A percentile compares a stretch with the other conserved stretches of the same genome.
Conservation (phyloP, 116 monocot species). For the Papilionanthe hybrid region DNA sequence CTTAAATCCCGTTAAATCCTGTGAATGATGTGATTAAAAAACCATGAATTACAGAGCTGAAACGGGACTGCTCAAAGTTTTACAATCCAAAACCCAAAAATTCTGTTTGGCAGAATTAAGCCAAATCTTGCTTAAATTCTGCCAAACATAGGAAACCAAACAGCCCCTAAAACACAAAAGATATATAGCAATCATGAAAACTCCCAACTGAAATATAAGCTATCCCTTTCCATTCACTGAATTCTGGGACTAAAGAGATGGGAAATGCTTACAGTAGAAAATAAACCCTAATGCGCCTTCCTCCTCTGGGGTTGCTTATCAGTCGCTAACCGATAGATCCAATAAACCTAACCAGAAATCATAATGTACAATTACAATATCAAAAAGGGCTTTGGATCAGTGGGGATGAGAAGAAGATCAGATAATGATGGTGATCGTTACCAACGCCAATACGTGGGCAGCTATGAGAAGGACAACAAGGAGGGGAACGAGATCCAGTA, state of each 20-base stretch:
- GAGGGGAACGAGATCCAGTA: constrained; percentile 40
- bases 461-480: constrained; percentile 60
- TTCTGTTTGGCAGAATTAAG: too few relatives aligned
- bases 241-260: neutral
- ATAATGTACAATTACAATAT: neutral
- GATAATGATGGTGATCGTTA: constrained; percentile 2
- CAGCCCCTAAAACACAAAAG: too few relatives aligned
- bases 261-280: neutral
- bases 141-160: too few relatives aligned
- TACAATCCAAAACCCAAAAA: too few relatives aligned
- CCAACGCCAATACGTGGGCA: constrained; percentile 65
- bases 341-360: constrained; percentile 33
- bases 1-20: too few relatives aligned
- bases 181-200: neutral
- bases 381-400: neutral
- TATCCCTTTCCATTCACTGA: neutral
- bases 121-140: too few relatives aligned
- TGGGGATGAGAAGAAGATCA: neutral
- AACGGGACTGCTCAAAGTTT: too few relatives aligned
- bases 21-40: too few relatives aligned
- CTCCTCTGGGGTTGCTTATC: constrained; percentile 13
- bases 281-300: constrained; percentile 18
- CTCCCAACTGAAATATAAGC: neutral
- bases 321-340: constrained; percentile 39
- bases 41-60: too few relatives aligned